Base-by-base conservation (phyloP, 2,329 filamentous ascomycete species). In the Fusarium coffeatum region DNA sequence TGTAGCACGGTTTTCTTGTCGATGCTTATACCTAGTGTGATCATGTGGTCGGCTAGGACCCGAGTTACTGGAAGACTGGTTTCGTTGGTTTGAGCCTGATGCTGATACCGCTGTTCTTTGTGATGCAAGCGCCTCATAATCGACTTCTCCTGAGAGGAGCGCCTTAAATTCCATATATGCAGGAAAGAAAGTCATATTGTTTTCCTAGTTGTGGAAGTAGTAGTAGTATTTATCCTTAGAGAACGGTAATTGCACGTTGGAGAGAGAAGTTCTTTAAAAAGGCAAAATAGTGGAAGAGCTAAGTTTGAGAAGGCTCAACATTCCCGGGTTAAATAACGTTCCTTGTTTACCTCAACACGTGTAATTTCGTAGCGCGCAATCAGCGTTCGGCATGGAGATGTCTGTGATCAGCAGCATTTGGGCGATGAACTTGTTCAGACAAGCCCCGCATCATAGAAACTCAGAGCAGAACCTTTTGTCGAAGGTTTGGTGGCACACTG, bases 221-320 rank as follows among this genome's bases (percentile, higher is more conserved):
- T 11, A 2, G 16, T 37, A 11, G 9, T 37, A 6, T 37, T 18
- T 18, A 18, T 37, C 18, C 0, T 18, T 6, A 6, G 9, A 10
- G 5, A 11, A 5, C 5, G 9, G 16, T 11, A 37, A 10, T 16
- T 37, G 16, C 1, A 11, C 5, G 9, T 37, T 18, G 0, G 15
- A 8, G 8, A 18, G 16, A 9, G 16, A 8, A 16, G 16, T 34
- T 1, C 8, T 1, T 34, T 8, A 2, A 2, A 16, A 32, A 2
- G 13, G 13, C 1, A 32, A 2, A 18, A 18, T 37, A 37, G 16
- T 11, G 6, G 18, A 37, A 37, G 34, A n/a, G 5, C 1, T 11
- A 15, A 15, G 6, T 30, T 15, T 3, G 1, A 15, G 28, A 15
- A 30, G 28, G 12, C 2, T 30, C 6, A 15, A 30, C 2, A 30